phyloP scores from a whole-genome alignment of 2,329 filamentous ascomycete genomes.

The Dendryphion nanum region DNA sequence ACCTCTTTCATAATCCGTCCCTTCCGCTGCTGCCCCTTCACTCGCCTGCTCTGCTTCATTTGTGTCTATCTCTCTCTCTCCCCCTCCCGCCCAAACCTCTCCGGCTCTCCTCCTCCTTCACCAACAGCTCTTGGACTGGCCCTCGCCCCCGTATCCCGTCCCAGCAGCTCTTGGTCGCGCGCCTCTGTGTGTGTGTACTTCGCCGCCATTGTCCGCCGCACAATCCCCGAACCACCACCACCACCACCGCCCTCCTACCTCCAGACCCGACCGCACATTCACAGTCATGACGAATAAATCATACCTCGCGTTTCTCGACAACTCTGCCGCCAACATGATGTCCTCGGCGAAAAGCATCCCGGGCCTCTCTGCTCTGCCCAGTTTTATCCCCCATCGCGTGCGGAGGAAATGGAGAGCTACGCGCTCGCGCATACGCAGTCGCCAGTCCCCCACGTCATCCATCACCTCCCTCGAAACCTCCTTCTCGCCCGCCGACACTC shows the following conservation, averaged over 20 bases:
- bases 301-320: conserved; percentile 36
- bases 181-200: not conserved
- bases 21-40: not conserved
- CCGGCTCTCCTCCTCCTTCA: not conserved
- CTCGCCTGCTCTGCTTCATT: not conserved
- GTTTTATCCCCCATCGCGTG: conserved; percentile 62
- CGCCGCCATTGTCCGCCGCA: not conserved
- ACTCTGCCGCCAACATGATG: conserved; percentile 36
- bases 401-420: conserved; percentile 62
- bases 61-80: not conserved
- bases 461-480: conserved; percentile 78
- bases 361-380: conserved; percentile 49
- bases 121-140: not conserved
- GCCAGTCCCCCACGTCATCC: conserved; percentile 66
- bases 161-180: not conserved
- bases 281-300: conserved; percentile 31
- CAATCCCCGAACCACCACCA: not conserved
- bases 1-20: conserved; percentile 1
- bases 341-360: conserved; percentile 46
- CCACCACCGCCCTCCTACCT: not conserved
- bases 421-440: conserved; percentile 64
- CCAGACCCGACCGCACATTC: not conserved
- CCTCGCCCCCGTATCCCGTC: not conserved
- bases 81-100: not conserved
- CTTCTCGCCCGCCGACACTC: conserved; percentile 74